Conservation (phyloP, 495 filamentous ascomycete genomes). For the Letharia columbiana region DNA sequence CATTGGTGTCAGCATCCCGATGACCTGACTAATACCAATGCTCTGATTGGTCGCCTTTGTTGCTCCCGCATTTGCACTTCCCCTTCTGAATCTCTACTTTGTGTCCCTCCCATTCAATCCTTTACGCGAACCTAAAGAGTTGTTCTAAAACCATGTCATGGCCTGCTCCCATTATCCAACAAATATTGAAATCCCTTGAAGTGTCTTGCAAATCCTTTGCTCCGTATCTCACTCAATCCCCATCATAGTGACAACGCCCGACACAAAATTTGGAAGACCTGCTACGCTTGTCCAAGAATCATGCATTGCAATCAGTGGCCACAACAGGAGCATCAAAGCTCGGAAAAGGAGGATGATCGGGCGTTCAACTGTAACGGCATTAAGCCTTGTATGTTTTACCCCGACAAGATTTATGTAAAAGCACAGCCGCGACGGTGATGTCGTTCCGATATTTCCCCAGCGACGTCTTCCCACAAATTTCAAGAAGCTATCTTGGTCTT, state of each 20-base stretch:
- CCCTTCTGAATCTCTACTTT: not conserved
- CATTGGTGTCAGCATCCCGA: not conserved
- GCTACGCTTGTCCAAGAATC: not conserved
- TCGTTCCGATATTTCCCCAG: too few relatives aligned
- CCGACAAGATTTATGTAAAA: not conserved
- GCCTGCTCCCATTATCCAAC: not conserved
- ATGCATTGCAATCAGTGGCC: not conserved
- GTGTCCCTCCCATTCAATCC: not conserved
- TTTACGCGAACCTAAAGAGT: too few relatives aligned
- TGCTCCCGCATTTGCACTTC: not conserved
- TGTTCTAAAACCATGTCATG: too few relatives aligned
- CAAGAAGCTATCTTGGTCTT: not conserved
- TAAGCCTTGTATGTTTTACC: not conserved
- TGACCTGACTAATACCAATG: conserved; percentile 10
- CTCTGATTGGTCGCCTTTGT: conserved; percentile 15
- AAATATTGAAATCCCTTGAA: not conserved
- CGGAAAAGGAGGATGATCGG: not conserved
- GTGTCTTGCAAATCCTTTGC: not conserved
- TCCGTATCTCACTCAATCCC: not conserved
- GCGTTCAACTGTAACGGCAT: not conserved
- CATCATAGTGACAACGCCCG: not conserved
- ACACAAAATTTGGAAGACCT: not conserved
- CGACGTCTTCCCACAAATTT: not conserved
- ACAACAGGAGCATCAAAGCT: not conserved
- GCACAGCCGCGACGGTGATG: not conserved